These are phyloP conservation scores for Arxiozyma bovina DNA, from an alignment of 1,139 yeast genomes.

Conservation along the genomic window DNA sequence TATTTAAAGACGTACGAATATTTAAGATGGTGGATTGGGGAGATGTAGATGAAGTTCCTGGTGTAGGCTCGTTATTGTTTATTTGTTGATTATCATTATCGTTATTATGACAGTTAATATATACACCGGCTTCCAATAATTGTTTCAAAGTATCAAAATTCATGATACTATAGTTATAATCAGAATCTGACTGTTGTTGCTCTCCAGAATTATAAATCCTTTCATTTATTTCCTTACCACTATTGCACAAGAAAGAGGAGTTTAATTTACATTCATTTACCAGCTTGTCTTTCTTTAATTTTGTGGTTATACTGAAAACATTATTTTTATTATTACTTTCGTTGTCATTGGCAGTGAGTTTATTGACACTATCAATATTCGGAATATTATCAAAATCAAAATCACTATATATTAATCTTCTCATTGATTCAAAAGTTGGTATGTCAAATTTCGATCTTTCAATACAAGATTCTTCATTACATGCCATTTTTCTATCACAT, in stretches of 20 bases:
- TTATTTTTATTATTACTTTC: conserved; percentile 13
- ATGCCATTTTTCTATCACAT: no score
- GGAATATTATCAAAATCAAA: conserved; percentile 30
- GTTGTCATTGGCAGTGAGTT: neutral
- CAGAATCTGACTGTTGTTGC: conserved; percentile 12
- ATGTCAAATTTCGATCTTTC: neutral
- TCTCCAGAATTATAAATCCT: conserved; percentile 12
- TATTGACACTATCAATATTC: no score
- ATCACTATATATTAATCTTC: conserved; percentile 33
- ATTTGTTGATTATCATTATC: neutral
- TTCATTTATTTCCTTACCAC: conserved; percentile 1
- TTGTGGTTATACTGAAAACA: conserved; percentile 24
- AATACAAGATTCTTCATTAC: no score
- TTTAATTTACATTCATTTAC: conserved; percentile 5
- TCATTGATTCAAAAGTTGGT: conserved; percentile 28
- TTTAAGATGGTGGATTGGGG: conserved; percentile 29
- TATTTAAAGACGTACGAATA: conserved; percentile 29
- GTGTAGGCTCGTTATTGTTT: neutral
- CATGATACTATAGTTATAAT: conserved; percentile 8
- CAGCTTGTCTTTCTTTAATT: conserved; percentile 16
- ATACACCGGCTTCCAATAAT: conserved; percentile 27
- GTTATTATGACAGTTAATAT: conserved; percentile 12
- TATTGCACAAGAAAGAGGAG: neutral
- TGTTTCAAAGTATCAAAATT: conserved; percentile 26
- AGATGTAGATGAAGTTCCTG: conserved; percentile 11